Evolutionary conservation across 495 filamentous ascomycete genomes (phyloP), one percentile per base, ranked within the genome.

Genomic region (Penicillium arizonense): DNA sequence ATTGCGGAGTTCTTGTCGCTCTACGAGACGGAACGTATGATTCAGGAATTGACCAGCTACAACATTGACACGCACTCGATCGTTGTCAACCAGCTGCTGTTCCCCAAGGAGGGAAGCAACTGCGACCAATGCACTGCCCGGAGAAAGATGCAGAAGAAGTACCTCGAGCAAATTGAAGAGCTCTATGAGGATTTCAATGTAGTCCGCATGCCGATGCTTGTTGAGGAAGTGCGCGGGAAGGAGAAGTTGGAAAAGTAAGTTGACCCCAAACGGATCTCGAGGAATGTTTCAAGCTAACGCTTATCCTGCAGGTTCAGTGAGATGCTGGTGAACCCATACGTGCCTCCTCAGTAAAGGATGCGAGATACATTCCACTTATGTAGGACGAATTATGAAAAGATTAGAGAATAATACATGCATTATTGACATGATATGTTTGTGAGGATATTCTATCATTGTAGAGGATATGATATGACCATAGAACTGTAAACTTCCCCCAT

Each of bases 21-120:
- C 37, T 99, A 97, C 74, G 94, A 99, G 79, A 99, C 94, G 47
- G 94, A 99, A 74, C 89, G 94, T 56, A 97, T 98, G 94, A 97
- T 98, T 63, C 94, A 98, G 74, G 94, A 99, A 77, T 80, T 99
- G 59, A 85, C 91, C 41, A 87, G 79, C 68, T 99, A 96, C 75
- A 74, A 84, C 58, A 99, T 99, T 65, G 94, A 99, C 70, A 96
- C 93, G 8, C 94, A 99, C 69, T 81, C 86, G 60, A 97, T 99
- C 56, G 94, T 99, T 14, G 94, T 99, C 65, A 99, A 99, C 71
- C 94, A 99, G 78, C 79, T 98, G 55, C 73, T 98, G 49, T 98
- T 96, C 75, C 94, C 94, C 13, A 90, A 89, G 70, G 80, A 87
- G 54, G 87, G 86, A 20, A 94, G 86, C 61, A 80, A 83, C 30